phyloP scores from a whole-genome alignment of 2,329 filamentous ascomycete genomes.

The Chaetomiaceae sp. region DNA sequence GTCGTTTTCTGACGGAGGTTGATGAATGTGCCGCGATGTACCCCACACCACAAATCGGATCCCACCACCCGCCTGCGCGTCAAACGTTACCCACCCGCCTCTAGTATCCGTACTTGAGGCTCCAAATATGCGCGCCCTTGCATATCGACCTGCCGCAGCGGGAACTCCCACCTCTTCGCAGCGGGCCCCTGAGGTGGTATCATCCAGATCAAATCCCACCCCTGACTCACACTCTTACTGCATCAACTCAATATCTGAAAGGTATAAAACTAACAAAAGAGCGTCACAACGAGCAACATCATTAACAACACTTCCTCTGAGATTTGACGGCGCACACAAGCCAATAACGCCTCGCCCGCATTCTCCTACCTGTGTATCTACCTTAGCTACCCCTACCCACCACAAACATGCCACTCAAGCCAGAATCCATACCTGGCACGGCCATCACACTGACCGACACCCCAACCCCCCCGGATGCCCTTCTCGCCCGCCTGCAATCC shows the following conservation, averaged over 20 bases:
- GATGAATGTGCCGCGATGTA: no score
- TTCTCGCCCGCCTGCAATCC: slow-evolving; percentile 43
- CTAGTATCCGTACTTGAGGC: no score
- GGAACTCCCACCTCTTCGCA: not conserved
- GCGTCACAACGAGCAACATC: no score
- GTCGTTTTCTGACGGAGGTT: no score
- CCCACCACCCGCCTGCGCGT: no score
- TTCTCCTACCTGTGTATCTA: not conserved
- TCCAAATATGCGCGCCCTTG: not conserved
- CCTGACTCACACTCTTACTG: no score
- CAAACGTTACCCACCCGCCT: no score
- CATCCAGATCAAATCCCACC: not conserved
- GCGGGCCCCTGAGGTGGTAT: not conserved
- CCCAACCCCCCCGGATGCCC: slow-evolving; percentile 21
- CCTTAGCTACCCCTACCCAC: not conserved
- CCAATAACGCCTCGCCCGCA: no score
- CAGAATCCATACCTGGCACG: no score
- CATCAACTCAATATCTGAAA: no score
- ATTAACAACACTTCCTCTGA: not conserved
- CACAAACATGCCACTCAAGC: not conserved
- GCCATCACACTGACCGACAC: slow-evolving; percentile 14
- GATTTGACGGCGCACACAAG: not conserved
- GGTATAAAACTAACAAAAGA: no score
- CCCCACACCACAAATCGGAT: no score
- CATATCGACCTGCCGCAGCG: not conserved